Evolutionary conservation across 2,329 filamentous ascomycete species (phyloP).

Genomic region (Xylariaceae sp.): DNA sequence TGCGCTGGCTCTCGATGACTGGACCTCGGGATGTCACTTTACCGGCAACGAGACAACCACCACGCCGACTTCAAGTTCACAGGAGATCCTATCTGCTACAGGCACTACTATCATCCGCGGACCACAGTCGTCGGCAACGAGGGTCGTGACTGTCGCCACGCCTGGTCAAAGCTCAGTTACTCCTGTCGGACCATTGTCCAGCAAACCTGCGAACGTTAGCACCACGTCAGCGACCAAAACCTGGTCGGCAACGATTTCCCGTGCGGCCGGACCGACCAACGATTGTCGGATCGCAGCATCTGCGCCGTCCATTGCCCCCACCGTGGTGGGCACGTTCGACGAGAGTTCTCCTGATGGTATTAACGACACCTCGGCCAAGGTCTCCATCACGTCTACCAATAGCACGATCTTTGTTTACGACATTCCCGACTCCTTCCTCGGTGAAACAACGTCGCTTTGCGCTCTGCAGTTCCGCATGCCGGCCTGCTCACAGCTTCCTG

Average conservation of each 20-base stretch:
- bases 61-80: not conserved
- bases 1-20: slow-evolving; percentile 21
- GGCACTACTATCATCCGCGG: slow-evolving; percentile 3
- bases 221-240: not conserved
- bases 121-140: not conserved
- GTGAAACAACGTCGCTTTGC: slow-evolving; percentile 19
- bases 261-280: slow-evolving; percentile 10
- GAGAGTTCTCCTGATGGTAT: slow-evolving; percentile 14
- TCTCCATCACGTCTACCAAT: slow-evolving; percentile 21
- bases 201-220: slow-evolving; percentile 5
- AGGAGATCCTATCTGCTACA: not conserved
- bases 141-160: slow-evolving; percentile 2
- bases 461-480: slow-evolving; percentile 34
- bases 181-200: slow-evolving; percentile 7
- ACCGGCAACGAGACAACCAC: slow-evolving; percentile 5
- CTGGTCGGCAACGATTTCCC: slow-evolving; percentile 1
- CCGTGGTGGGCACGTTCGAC: slow-evolving; percentile 20
- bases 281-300: slow-evolving; percentile 23
- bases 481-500: slow-evolving; percentile 26
- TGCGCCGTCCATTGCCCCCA: slow-evolving; percentile 28
- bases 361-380: slow-evolving; percentile 20
- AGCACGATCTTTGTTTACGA: slow-evolving; percentile 27
- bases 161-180: slow-evolving; percentile 9
- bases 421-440: slow-evolving; percentile 24
- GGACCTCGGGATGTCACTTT: slow-evolving; percentile 19